Evolutionary conservation across 345 rosid species (phyloP).

Genomic region (Eucalyptus caleyi): DNA sequence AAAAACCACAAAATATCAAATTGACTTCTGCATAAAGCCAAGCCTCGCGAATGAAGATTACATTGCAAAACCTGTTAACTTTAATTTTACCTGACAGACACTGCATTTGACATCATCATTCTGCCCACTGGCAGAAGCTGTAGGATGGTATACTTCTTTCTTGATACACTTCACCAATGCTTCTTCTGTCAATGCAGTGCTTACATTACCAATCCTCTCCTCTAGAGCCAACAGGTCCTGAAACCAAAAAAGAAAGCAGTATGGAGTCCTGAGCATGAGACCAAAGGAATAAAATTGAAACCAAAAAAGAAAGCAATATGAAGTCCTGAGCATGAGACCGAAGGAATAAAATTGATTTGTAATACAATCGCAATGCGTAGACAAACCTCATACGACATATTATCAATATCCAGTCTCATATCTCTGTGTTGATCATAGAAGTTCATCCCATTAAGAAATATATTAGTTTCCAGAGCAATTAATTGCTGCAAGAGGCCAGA

Average conservation of each 20-base stretch:
- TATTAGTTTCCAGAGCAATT: slow-evolving; percentile 66
- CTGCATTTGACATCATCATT: slow-evolving; percentile 72
- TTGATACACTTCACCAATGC: slow-evolving; percentile 53
- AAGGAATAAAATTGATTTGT: neutral
- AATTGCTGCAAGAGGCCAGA: slow-evolving; percentile 54
- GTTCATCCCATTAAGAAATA: slow-evolving; percentile 59
- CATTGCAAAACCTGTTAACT: neutral
- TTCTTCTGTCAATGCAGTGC: slow-evolving; percentile 91
- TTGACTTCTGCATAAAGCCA: neutral
- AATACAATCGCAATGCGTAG: neutral
- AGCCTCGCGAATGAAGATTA: neutral
- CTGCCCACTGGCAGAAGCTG: slow-evolving; percentile 8
- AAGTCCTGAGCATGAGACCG: neutral
- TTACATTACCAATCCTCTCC: slow-evolving; percentile 93
- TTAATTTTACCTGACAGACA: slow-evolving; percentile 69
- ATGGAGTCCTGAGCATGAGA: neutral
- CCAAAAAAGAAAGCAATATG: neutral
- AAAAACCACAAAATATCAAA: neutral
- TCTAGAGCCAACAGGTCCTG: slow-evolving; percentile 93
- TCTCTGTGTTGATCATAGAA: slow-evolving; percentile 86
- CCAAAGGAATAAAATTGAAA: slow-evolving; percentile 1
- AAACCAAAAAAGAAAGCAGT: neutral
- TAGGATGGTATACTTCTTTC: slow-evolving; percentile 36
- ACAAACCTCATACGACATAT: slow-evolving; percentile 96
- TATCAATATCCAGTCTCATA: slow-evolving; percentile 92